phyloP scores from a whole-genome alignment of 768 basidiomycete species.

The Leccinum longicurvipes region DNA sequence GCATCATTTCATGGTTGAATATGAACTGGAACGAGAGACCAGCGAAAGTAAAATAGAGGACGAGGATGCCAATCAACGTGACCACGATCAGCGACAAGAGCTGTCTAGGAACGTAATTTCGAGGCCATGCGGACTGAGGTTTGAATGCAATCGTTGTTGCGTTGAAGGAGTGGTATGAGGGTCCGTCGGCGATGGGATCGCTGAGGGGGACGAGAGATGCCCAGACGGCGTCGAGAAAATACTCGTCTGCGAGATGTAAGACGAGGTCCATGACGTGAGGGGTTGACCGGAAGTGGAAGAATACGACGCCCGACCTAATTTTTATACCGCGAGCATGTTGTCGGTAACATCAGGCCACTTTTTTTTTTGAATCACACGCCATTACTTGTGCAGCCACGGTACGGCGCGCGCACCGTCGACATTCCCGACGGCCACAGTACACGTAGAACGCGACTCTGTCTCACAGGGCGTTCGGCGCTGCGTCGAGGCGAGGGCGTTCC shows the following conservation, averaged over 20 bases:
- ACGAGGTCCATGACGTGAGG: conserved; percentile 69
- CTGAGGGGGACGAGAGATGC: conserved; percentile 64
- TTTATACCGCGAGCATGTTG: conserved; percentile 20
- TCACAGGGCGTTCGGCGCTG: not conserved
- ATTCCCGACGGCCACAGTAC: not conserved
- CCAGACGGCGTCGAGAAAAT: conserved; percentile 77
- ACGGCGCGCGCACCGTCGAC: not conserved
- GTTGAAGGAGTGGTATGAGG: conserved; percentile 31
- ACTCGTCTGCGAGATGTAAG: conserved; percentile 67
- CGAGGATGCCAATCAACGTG: conserved; percentile 76
- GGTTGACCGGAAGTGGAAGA: not conserved
- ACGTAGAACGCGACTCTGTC: not conserved
- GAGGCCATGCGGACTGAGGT: conserved; percentile 73
- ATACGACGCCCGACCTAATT: not conserved
- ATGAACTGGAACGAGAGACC: conserved; percentile 76
- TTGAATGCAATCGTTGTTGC: conserved; percentile 36
- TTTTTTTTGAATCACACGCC: conserved; percentile 24
- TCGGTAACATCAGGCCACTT: conserved; percentile 31
- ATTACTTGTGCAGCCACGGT: not conserved
- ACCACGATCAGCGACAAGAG: conserved; percentile 64
- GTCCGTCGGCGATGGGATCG: conserved; percentile 38
- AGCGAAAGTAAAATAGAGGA: conserved; percentile 91
- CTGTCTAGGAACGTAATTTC: conserved; percentile 80
- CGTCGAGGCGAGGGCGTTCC: not conserved
- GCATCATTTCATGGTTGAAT: conserved; percentile 95